These are phyloP conservation scores for Globisporangium nagaii DNA, from an alignment of 352 stramenopile genomes.

Conservation along the genomic window DNA sequence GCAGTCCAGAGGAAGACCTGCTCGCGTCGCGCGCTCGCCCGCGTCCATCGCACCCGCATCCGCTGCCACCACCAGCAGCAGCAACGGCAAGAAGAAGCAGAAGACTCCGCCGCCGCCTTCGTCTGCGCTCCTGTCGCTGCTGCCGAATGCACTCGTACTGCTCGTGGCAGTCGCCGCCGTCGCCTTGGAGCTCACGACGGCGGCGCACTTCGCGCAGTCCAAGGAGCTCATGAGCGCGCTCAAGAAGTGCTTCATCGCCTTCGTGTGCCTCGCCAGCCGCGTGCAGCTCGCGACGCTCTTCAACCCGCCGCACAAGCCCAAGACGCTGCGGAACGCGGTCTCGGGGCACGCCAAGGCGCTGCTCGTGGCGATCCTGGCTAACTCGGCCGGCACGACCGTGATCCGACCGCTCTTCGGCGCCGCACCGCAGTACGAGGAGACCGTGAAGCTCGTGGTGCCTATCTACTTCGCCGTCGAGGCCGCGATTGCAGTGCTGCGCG, in stretches of 20 bases:
- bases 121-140: conserved; percentile 13
- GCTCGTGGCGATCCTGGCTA: conserved; percentile 45
- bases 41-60: not conserved
- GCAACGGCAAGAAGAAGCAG: not conserved
- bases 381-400: conserved; percentile 57
- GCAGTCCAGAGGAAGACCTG: conserved; percentile 9
- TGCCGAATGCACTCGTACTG: conserved; percentile 38
- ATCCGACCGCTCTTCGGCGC: conserved; percentile 59
- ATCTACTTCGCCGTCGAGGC: conserved; percentile 48
- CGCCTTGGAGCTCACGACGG: conserved; percentile 51
- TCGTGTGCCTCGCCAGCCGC: conserved; percentile 47
- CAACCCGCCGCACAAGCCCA: conserved; percentile 18
- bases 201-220: conserved; percentile 38
- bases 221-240: conserved; percentile 34
- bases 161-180: conserved; percentile 32
- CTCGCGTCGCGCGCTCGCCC: not conserved
- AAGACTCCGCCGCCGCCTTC: not conserved
- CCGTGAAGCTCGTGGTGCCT: conserved; percentile 47
- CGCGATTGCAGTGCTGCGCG: conserved; percentile 25
- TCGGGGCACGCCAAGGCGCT: conserved; percentile 37
- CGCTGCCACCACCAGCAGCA: not conserved
- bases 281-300: conserved; percentile 42
- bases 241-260: conserved; percentile 55
- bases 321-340: conserved; percentile 29
- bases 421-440: conserved; percentile 51